Evolutionary conservation across 441 rosid species (phyloP).

Genomic region (Erodium texanum): DNA sequence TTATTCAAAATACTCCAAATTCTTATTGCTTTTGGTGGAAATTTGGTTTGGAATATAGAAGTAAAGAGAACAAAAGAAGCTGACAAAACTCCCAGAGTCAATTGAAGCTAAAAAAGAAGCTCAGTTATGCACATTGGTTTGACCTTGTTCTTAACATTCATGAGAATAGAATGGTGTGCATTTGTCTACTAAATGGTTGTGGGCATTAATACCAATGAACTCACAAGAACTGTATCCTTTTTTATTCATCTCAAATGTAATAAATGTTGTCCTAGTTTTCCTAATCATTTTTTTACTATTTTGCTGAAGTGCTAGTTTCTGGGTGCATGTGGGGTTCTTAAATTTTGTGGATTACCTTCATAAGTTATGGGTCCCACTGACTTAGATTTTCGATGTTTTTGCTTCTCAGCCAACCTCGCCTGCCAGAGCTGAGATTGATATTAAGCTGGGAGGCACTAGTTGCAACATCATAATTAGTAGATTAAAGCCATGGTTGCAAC

Average conservation of each 20-base stretch:
- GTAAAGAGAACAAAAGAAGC: not conserved
- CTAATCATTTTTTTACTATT: not conserved
- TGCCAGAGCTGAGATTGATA: slow-evolving; percentile 81
- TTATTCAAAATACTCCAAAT: too few relatives aligned
- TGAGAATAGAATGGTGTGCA: not conserved
- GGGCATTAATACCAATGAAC: not conserved
- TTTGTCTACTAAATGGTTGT: not conserved
- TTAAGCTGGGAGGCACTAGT: slow-evolving; percentile 79
- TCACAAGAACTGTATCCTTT: not conserved
- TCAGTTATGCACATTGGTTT: not conserved
- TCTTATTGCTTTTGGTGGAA: too few relatives aligned
- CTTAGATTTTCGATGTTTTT: slow-evolving; percentile 13
- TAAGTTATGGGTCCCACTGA: slow-evolving; percentile 7
- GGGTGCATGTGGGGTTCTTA: not conserved
- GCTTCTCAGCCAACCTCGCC: slow-evolving; percentile 63
- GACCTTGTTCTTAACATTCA: not conserved
- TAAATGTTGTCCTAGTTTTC: not conserved
- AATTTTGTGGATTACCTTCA: not conserved
- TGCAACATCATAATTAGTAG: slow-evolving; percentile 61
- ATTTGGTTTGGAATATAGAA: too few relatives aligned
- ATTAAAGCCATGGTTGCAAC: slow-evolving; percentile 75
- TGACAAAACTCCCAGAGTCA: not conserved
- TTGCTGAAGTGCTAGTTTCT: slow-evolving; percentile 2
- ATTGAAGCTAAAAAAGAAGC: too few relatives aligned
- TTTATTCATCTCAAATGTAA: not conserved